Evolutionary conservation across 441 rosid genomes (phyloP).

Genomic region (Populus hybrid): DNA sequence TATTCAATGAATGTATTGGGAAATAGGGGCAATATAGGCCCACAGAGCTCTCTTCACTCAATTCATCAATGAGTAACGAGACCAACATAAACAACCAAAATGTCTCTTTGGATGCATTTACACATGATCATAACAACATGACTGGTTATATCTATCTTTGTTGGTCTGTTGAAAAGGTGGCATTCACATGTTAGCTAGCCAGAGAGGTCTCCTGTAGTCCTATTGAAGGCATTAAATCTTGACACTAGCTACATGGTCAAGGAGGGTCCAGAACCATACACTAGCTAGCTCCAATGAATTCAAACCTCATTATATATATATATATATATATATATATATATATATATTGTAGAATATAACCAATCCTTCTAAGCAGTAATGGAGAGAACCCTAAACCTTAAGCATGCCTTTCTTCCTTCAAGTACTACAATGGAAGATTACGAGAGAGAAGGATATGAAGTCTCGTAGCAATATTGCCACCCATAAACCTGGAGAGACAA

Average conservation of each 20-base stretch:
- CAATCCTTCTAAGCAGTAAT: no score
- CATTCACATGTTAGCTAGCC: neutral
- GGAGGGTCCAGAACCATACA: no score
- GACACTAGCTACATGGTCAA: neutral
- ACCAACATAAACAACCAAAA: neutral
- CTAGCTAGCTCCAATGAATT: no score
- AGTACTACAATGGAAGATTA: no score
- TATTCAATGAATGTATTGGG: neutral
- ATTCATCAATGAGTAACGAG: neutral
- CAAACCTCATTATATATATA: no score
- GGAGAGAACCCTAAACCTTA: no score
- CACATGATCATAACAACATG: neutral
- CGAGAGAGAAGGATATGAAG: neutral
- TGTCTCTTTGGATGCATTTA: neutral
- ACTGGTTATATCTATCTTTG: neutral
- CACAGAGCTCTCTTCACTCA: neutral
- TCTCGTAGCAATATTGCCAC: neutral
- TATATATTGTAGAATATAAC: no score
- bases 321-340: no score
- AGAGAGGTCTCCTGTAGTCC: neutral
- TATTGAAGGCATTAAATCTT: neutral
- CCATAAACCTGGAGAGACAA: neutral
- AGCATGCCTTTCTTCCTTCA: no score
- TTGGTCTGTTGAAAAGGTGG: neutral
- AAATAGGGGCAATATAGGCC: neutral